Conservation (phyloP, 2,329 filamentous ascomycete species). For the Aspergillus novoparasiticus region DNA sequence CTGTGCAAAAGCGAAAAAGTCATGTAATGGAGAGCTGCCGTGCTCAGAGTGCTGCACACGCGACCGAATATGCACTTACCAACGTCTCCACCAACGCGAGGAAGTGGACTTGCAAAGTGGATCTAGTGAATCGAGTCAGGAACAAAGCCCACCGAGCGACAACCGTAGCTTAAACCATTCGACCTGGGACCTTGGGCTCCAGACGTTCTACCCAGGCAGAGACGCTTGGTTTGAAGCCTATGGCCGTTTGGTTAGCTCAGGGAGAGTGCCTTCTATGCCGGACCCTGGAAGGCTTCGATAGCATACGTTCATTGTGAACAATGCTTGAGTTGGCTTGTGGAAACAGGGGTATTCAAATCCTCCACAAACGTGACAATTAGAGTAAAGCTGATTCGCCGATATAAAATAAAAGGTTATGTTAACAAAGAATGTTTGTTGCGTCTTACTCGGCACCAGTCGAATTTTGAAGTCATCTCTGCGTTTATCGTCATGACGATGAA, state of each 20-base stretch:
- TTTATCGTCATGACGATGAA: neutral
- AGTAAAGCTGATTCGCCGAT: neutral
- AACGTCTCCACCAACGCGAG: slow-evolving; percentile 17
- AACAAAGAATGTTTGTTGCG: neutral
- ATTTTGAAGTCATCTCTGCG: too few species aligned
- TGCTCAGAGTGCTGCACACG: slow-evolving; percentile 28
- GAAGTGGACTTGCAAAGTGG: neutral
- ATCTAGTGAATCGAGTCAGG: neutral
- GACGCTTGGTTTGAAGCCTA: slow-evolving; percentile 11
- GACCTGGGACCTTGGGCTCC: slow-evolving; percentile 24
- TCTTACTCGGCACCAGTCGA: neutral
- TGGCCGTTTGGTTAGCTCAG: slow-evolving; percentile 1
- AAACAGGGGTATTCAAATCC: neutral
- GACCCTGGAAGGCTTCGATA: neutral
- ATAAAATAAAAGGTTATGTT: neutral
- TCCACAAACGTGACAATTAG: neutral
- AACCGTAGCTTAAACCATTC: neutral
- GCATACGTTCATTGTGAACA: too few species aligned
- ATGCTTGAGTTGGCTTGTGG: neutral
- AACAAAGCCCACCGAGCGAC: neutral
- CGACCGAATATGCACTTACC: slow-evolving; percentile 26
- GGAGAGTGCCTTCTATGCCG: neutral
- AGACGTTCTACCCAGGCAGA: slow-evolving; percentile 21
- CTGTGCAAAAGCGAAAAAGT: slow-evolving; percentile 31
- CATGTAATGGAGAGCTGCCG: slow-evolving; percentile 26